Evolutionary conservation across 2,329 filamentous ascomycete species (phyloP).

Genomic region (Aaosphaeria pasadenensis): DNA sequence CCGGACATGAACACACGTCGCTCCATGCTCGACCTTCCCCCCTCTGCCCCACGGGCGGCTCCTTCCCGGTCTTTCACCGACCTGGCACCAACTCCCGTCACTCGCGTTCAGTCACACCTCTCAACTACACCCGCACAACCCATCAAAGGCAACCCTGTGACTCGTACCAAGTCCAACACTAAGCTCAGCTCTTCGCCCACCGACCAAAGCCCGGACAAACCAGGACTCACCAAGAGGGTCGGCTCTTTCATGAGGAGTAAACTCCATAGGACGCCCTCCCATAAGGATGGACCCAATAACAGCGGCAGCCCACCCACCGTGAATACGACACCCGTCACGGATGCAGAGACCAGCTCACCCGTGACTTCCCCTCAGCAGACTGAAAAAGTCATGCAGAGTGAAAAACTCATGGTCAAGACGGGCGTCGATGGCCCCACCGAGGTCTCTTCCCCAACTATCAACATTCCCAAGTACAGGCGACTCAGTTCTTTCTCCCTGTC

Average conservation of each 20-base stretch:
- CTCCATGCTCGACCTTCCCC: constrained; percentile 1
- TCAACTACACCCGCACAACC: background rate
- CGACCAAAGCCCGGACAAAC: constrained; percentile 20
- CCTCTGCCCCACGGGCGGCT: background rate
- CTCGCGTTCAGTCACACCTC: constrained; percentile 4
- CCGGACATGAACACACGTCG: constrained; percentile 1
- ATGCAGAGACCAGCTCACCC: background rate
- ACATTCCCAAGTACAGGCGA: constrained; percentile 24
- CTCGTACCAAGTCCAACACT: constrained; percentile 5
- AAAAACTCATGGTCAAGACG: constrained; percentile 24
- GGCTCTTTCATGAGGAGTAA: constrained; percentile 32
- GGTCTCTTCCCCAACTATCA: constrained; percentile 17
- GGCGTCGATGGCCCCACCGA: constrained; percentile 24
- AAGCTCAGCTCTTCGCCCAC: constrained; percentile 5
- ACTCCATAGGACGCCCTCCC: constrained; percentile 21
- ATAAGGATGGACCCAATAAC: constrained; percentile 12
- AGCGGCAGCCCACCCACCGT: background rate
- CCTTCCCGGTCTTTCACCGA: constrained; percentile 6
- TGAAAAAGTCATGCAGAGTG: constrained; percentile 5
- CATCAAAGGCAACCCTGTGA: background rate
- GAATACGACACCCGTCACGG: background rate
- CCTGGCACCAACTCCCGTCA: constrained; percentile 4
- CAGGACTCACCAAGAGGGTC: constrained; percentile 27
- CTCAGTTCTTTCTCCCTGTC: constrained; percentile 38
- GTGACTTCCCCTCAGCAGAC: background rate